Evolutionary conservation across 441 rosid genomes (phyloP).

Genomic region (Pelargonium cotyledonis): DNA sequence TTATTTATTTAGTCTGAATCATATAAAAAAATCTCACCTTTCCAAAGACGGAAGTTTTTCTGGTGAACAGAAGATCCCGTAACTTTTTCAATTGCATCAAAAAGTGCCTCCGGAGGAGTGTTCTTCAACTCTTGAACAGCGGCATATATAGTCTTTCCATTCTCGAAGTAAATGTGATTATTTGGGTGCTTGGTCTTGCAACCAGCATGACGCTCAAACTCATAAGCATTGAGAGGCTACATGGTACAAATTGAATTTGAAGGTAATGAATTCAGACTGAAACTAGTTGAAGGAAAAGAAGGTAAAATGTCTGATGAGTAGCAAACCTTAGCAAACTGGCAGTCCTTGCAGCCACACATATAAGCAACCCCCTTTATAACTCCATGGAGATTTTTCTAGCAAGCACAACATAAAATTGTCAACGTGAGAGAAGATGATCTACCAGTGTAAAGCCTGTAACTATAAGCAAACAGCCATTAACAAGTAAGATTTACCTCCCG

Average conservation of each 20-base stretch:
- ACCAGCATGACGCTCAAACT: slow-evolving; percentile 70
- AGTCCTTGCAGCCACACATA: slow-evolving; percentile 61
- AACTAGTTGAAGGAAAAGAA: slow-evolving; percentile 1
- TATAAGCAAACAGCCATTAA: not conserved
- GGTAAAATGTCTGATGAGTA: not conserved
- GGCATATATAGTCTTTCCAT: slow-evolving; percentile 69
- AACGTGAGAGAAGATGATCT: slow-evolving; percentile 3
- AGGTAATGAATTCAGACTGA: slow-evolving; percentile 11
- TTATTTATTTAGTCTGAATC: not conserved
- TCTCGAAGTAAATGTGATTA: slow-evolving; percentile 69
- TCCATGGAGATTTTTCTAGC: slow-evolving; percentile 57
- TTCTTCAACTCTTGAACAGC: slow-evolving; percentile 68
- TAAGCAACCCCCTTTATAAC: slow-evolving; percentile 67
- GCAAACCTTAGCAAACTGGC: slow-evolving; percentile 55
- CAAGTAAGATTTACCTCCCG: slow-evolving; percentile 46
- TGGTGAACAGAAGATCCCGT: slow-evolving; percentile 66
- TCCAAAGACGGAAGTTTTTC: slow-evolving; percentile 63
- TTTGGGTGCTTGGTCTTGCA: slow-evolving; percentile 81
- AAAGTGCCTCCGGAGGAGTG: slow-evolving; percentile 49
- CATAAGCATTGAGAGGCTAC: slow-evolving; percentile 65
- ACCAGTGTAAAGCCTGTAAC: not conserved
- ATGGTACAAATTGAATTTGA: slow-evolving; percentile 16
- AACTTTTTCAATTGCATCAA: slow-evolving; percentile 52
- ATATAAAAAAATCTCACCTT: slow-evolving; percentile 35
- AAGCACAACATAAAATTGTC: slow-evolving; percentile 12